Evolutionary conservation across 139 green algal genomes (phyloP), one percentile per base, ranked within the genome.

Genomic region (Micractinium conductrix): DNA sequence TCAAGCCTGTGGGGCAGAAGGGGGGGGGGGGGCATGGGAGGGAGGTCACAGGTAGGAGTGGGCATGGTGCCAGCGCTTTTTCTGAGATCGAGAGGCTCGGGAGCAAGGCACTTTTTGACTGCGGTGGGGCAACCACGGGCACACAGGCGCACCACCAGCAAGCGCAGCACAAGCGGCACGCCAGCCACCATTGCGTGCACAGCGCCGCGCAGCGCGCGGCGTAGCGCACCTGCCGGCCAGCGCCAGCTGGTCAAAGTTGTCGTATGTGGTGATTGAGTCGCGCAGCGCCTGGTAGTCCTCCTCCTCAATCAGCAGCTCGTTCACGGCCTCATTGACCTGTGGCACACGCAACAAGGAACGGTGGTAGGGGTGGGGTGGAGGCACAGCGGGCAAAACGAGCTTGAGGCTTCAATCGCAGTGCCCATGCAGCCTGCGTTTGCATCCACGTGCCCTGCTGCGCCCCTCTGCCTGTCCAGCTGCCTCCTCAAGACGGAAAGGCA

Each of bases 191-290:
- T 69, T 6, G 33, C 30, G 22, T 24, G 71, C 17, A 10, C 30
- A 42, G 12, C 48, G 16, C 48, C 48, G 12, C 16, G 48, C 48
- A 10, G 12, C 62, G 30, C 28, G 26, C 62, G 21, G 35, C 35
- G 24, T 33, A 4, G 8, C 80, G 4, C 70, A 85, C 80, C 40
- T 80, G 35, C 48, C 67, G 10, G 89, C 89, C 72, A 92, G 86
- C 33, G 60, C 70, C 21, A 98, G 90, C 90, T 98, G 95, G 91
- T 99, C 97, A 81, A 97, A 99, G 94, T 98, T 98, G 91, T 99
- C 97, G 86, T 98, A 98, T 12, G 93, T 96, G 60, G 95, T 92
- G 81, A 99, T 98, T 87, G 87, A 95, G 50, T 95, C 91, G 58
- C 92, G 79, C 73, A 98, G 90, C 9, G 75, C 89, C 0, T 35